phyloP scores from a whole-genome alignment of 1,139 yeast genomes.

The Magnusiomyces fungicola region DNA sequence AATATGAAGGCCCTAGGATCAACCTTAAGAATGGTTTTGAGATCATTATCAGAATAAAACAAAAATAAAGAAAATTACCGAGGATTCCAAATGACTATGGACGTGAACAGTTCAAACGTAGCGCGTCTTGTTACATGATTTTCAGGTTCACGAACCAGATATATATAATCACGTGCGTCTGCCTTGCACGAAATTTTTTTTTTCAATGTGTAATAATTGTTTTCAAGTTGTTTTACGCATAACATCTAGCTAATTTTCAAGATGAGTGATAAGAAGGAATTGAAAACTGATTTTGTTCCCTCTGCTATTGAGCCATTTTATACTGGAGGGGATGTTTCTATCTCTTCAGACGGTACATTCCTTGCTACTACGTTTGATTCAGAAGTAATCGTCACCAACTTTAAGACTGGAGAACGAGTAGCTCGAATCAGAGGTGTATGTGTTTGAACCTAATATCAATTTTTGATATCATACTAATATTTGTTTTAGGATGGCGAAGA shows the following conservation, averaged over 20 bases:
- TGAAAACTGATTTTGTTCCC: constrained; percentile 39
- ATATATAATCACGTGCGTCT: too few relatives aligned
- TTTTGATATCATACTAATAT: not conserved
- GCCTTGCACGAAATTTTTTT: too few relatives aligned
- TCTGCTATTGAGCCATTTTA: constrained; percentile 65
- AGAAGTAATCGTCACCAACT: constrained; percentile 62
- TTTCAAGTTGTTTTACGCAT: too few relatives aligned
- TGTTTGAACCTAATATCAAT: too few relatives aligned
- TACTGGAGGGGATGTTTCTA: constrained; percentile 74
- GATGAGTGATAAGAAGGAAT: not conserved
- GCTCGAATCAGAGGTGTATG: constrained; percentile 54
- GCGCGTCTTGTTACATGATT: too few relatives aligned
- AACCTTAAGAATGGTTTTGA: not conserved
- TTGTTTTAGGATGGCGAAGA: constrained; percentile 57
- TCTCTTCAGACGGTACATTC: constrained; percentile 55
- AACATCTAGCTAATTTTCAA: too few relatives aligned
- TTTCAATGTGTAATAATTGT: too few relatives aligned
- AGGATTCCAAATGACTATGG: too few relatives aligned
- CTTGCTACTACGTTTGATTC: constrained; percentile 78
- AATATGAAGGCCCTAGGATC: not conserved
- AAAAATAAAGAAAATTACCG: too few relatives aligned
- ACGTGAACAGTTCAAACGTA: too few relatives aligned
- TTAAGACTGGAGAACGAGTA: constrained; percentile 49
- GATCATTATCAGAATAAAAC: not conserved
- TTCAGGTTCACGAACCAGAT: too few relatives aligned